Evolutionary conservation across 345 rosid genomes (phyloP).

Genomic region (Camelina laxa): DNA sequence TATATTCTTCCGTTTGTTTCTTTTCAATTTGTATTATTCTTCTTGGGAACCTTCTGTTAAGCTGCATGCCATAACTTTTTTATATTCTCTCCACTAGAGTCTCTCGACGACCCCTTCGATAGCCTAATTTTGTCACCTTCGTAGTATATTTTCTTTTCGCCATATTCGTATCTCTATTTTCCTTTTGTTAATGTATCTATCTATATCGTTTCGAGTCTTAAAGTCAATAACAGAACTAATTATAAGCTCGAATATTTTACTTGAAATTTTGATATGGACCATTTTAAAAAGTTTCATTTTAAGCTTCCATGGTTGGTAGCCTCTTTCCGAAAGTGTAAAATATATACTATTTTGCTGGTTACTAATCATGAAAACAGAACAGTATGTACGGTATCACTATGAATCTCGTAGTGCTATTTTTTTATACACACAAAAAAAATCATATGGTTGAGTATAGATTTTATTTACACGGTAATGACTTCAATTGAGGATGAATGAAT

Average conservation of each 20-base stretch:
- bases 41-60: neutral
- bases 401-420: neutral
- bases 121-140: slow-evolving; percentile 5
- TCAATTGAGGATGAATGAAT: neutral
- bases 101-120: neutral
- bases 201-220: neutral
- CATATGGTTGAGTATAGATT: neutral
- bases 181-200: neutral
- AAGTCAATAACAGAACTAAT: neutral
- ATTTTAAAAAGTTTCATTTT: too few relatives aligned
- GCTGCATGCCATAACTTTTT: neutral
- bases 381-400: neutral
- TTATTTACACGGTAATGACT: too few relatives aligned
- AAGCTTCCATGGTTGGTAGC: neutral
- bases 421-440: too few relatives aligned
- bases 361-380: neutral
- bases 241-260: neutral
- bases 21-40: neutral
- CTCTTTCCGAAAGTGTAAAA: neutral
- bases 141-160: neutral
- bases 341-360: neutral
- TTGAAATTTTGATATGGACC: too few relatives aligned
- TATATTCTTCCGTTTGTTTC: neutral
- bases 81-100: neutral
- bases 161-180: neutral